Conservation (phyloP, 2,329 filamentous ascomycete genomes). For the Scortechinia acanthostroma region DNA sequence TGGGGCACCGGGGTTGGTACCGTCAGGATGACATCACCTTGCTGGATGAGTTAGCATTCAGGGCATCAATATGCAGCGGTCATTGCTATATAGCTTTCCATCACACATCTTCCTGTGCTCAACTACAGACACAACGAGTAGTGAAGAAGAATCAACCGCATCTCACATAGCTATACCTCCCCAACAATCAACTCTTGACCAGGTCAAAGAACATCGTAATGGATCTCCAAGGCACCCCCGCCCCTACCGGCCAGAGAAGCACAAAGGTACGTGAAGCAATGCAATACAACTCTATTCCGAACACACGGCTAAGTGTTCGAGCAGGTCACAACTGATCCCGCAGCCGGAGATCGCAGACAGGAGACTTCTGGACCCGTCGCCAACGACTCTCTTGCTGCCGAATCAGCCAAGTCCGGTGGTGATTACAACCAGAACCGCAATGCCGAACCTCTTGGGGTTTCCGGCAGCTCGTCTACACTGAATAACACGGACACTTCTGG, state of each 20-base stretch:
- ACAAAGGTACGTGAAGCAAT: neutral
- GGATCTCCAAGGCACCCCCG: neutral
- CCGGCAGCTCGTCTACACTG: slow-evolving; percentile 6
- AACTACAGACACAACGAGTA: neutral
- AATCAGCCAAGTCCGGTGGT: slow-evolving; percentile 8
- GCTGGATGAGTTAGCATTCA: no score
- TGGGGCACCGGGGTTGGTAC: neutral
- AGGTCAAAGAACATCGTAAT: neutral
- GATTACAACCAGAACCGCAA: slow-evolving; percentile 9
- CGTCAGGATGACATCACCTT: neutral
- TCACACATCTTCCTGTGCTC: neutral
- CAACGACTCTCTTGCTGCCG: slow-evolving; percentile 11
- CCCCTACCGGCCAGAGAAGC: neutral
- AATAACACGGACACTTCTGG: slow-evolving; percentile 7
- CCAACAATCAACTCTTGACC: neutral
- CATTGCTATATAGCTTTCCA: neutral
- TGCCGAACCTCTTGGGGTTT: slow-evolving; percentile 7
- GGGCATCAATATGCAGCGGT: neutral
- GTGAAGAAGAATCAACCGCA: neutral
- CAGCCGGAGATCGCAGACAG: slow-evolving; percentile 6
- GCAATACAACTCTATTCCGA: neutral
- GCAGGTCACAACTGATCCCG: slow-evolving; percentile 8
- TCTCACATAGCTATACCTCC: neutral
- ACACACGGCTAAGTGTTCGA: neutral
- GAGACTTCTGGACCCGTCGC: slow-evolving; percentile 10